Conservation (phyloP, 2,329 filamentous ascomycete genomes). For the Fusarium sp. region DNA sequence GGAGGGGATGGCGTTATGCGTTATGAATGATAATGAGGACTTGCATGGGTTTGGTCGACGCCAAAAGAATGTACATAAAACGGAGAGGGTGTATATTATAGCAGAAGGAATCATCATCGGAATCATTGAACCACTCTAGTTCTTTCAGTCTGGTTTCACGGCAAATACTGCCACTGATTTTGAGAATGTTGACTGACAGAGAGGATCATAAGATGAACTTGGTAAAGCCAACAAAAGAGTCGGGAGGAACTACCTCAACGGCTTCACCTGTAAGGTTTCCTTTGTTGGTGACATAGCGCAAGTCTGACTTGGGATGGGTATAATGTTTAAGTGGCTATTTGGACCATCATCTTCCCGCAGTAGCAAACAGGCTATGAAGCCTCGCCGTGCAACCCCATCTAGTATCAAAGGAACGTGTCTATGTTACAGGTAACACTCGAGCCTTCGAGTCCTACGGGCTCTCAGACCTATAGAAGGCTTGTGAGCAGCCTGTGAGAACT, state of each 20-base stretch:
- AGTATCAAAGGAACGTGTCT: neutral
- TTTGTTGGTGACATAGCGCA: neutral
- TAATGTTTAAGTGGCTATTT: neutral
- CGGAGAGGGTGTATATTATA: neutral
- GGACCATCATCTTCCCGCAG: neutral
- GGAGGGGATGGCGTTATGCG: neutral
- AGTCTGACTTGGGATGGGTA: neutral
- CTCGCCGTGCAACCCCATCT: neutral
- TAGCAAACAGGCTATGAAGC: neutral
- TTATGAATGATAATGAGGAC: slow-evolving; percentile 12
- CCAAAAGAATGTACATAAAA: neutral
- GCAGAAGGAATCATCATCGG: neutral
- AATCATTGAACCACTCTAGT: no score
- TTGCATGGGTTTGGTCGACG: neutral
- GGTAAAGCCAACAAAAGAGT: neutral
- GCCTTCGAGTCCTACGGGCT: neutral
- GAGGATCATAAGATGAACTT: neutral
- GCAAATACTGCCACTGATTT: neutral
- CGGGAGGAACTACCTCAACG: neutral
- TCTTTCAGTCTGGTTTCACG: neutral
- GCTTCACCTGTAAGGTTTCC: neutral
- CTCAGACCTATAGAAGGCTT: neutral
- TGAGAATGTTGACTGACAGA: neutral
- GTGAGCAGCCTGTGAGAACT: neutral
- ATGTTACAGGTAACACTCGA: slow-evolving; percentile 3